These are phyloP conservation scores for Fraxinus paxiana DNA, from an alignment of 305 asterid species.

Conservation along the genomic window DNA sequence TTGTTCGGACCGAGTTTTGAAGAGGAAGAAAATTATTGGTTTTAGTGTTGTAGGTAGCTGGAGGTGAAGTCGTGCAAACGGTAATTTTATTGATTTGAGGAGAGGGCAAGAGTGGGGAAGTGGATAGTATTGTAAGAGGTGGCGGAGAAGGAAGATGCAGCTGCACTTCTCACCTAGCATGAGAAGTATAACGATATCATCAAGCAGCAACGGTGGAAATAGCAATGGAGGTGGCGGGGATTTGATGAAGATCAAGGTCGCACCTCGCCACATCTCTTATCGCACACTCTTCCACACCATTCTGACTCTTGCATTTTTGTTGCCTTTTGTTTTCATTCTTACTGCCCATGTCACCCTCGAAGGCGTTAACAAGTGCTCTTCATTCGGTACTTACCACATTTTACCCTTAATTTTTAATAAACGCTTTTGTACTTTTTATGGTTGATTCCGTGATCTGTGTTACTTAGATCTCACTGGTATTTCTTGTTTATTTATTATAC, in stretches of 20 bases:
- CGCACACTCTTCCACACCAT: conserved; percentile 86
- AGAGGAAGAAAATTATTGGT: conserved; percentile 17
- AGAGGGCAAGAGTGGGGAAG: conserved; percentile 34
- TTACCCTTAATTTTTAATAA: neutral
- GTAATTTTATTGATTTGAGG: conserved; percentile 31
- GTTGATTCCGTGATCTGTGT: conserved; percentile 1
- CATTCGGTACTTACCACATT: conserved; percentile 57
- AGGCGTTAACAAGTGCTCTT: conserved; percentile 98
- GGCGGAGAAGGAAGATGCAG: conserved; percentile 68
- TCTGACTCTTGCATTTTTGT: conserved; percentile 77
- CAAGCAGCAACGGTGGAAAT: conserved; percentile 61
- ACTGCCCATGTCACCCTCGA: conserved; percentile 94
- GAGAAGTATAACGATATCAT: conserved; percentile 38
- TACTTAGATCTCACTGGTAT: conserved; percentile 20
- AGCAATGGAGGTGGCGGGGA: conserved; percentile 70
- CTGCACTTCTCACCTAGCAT: conserved; percentile 19
- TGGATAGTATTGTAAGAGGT: conserved; percentile 34
- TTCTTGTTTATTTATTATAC: neutral
- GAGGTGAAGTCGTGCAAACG: conserved; percentile 20
- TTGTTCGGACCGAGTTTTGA: conserved; percentile 24
- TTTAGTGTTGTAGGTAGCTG: conserved; percentile 21
- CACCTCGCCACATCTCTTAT: conserved; percentile 83
- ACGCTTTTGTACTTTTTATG: conserved; percentile 8
- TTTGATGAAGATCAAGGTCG: conserved; percentile 96
- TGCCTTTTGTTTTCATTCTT: conserved; percentile 91